Evolutionary conservation across 192 early-diverging fungal genomes (phyloP).

Genomic region (Coemansia sp.): DNA sequence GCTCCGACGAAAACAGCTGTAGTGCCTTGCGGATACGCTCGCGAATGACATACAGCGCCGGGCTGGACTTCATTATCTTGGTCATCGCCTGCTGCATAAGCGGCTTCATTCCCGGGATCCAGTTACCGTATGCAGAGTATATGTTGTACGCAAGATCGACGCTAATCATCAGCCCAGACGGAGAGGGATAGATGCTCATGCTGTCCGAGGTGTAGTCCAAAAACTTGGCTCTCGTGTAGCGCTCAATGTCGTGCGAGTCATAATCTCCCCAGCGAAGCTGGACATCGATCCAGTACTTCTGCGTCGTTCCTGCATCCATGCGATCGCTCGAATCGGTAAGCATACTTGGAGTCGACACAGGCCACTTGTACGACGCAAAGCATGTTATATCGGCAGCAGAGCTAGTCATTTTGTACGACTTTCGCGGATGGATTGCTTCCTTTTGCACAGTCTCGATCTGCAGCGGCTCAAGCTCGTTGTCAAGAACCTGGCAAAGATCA

Average conservation of each 20-base stretch:
- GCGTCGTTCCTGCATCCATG: conserved; percentile 95
- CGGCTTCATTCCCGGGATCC: conserved; percentile 99
- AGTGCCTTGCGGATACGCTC: conserved; percentile 98
- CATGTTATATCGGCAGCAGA: conserved; percentile 90
- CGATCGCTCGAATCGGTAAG: conserved; percentile 91
- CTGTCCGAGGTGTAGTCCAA: conserved; percentile 97
- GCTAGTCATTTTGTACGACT: conserved; percentile 99
- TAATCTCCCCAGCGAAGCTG: conserved; percentile 99
- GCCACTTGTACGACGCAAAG: conserved; percentile 98
- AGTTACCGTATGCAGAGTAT: conserved; percentile 94
- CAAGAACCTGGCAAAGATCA: conserved; percentile 90
- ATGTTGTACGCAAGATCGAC: conserved; percentile 98
- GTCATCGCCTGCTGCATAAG: conserved; percentile 96
- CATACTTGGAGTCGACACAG: conserved; percentile 90
- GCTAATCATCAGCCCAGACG: conserved; percentile 94
- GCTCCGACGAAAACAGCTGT: conserved; percentile 97
- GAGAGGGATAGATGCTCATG: conserved; percentile 99
- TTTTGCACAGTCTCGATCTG: conserved; percentile 99
- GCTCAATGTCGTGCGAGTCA: conserved; percentile 98
- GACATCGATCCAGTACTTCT: conserved; percentile 98
- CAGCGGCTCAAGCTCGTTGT: conserved; percentile 94
- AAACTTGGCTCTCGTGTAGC: conserved; percentile 97
- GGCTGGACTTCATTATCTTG: conserved; percentile 99
- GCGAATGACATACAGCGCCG: conserved; percentile 93
- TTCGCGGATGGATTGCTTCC: conserved; percentile 98